A percentile compares a stretch with the other conserved stretches of the same genome.
Conservation (phyloP, 2,329 filamentous ascomycete species). For the Fusarium oligoseptatum region DNA sequence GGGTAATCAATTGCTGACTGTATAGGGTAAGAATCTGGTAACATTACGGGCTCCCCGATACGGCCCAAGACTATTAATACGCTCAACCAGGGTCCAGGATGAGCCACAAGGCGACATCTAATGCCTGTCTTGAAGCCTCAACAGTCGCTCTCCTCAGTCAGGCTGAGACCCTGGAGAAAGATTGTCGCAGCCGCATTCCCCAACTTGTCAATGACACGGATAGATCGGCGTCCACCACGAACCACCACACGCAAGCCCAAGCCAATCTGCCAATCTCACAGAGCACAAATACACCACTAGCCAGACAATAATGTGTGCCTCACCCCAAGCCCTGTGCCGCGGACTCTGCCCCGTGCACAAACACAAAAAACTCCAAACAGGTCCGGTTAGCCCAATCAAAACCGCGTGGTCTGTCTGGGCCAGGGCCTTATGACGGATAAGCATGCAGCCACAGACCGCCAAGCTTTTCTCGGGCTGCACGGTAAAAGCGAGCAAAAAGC, state of each 20-base stretch:
- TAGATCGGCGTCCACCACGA: conserved; percentile 28
- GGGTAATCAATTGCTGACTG: neutral
- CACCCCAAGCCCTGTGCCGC: neutral
- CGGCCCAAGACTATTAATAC: neutral
- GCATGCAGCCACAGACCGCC: conserved; percentile 47
- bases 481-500: conserved; percentile 46
- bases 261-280: conserved; percentile 3
- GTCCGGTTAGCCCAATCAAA: conserved; percentile 23
- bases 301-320: conserved; percentile 2
- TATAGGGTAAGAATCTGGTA: neutral
- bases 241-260: neutral
- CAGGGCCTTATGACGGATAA: conserved; percentile 41
- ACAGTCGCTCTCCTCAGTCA: neutral
- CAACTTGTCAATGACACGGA: conserved; percentile 15
- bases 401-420: conserved; percentile 13
- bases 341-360: neutral
- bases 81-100: neutral
- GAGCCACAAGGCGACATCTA: neutral
- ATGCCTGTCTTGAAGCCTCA: neutral
- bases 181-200: conserved; percentile 4
- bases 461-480: conserved; percentile 48
- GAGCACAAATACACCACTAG: neutral
- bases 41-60: neutral
- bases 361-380: neutral
- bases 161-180: conserved; percentile 2